Percentiles rank a stretch among this genome's conserved stretches.
Evolutionary conservation across 345 rosid genomes (phyloP).

Genomic region (Citrus unshiu): DNA sequence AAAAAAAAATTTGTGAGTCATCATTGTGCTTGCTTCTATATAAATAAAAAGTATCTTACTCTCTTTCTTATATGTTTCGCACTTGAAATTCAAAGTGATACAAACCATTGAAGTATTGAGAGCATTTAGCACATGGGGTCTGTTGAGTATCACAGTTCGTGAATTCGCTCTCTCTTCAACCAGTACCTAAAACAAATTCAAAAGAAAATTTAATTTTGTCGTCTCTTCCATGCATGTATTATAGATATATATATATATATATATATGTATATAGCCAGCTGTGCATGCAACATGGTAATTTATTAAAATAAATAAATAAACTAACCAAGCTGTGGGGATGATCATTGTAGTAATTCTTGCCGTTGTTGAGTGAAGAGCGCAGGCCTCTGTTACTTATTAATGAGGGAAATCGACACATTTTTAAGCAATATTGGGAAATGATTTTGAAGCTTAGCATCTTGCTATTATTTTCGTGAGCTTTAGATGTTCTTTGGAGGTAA

Average conservation of each 20-base stretch:
- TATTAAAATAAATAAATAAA: too few relatives aligned
- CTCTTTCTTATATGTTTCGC: too few relatives aligned
- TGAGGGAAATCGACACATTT: not conserved
- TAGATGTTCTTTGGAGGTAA: too few relatives aligned
- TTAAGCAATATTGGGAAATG: not conserved
- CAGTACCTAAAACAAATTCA: not conserved
- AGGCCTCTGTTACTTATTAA: constrained; percentile 4
- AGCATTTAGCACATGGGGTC: constrained; percentile 22
- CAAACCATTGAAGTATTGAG: constrained; percentile 10
- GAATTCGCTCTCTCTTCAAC: constrained; percentile 14
- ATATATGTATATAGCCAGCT: too few relatives aligned
- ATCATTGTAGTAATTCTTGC: not conserved
- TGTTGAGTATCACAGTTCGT: constrained; percentile 21
- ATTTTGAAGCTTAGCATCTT: constrained; percentile 9
- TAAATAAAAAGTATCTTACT: too few relatives aligned
- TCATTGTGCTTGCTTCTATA: not conserved
- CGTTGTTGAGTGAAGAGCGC: not conserved
- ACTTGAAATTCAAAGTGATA: not conserved
- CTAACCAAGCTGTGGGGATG: constrained; percentile 9
- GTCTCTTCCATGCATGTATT: not conserved
- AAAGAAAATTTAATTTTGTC: not conserved
- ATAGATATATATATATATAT: too few relatives aligned
- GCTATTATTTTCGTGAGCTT: too few relatives aligned
- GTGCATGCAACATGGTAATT: not conserved
- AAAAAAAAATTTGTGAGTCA: too few relatives aligned